Base-by-base conservation (phyloP, 176 grass and related monocot species). In the Secale cereale region DNA sequence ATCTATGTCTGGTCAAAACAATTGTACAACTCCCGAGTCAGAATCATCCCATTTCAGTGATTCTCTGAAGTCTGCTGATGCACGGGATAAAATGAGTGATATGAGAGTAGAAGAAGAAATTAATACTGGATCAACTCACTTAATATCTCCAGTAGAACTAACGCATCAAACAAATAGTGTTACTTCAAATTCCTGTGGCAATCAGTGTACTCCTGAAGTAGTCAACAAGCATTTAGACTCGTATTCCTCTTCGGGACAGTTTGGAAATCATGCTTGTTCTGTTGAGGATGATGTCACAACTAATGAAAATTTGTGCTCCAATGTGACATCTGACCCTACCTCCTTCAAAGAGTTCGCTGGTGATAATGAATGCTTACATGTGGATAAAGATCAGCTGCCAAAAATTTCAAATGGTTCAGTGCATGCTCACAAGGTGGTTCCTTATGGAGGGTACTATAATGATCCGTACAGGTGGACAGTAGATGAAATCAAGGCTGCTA, bases 391-490 rank as follows among this genome's bases (percentile, higher is more conserved):
- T 31, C 81, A 39, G 54, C 13, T 65, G 72, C 36, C 65, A 83
- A 77, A 28, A 83, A 70, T 59, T 59, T 81, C 59, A 68, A 79
- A 81, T 70, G 31, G 71, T 59, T 79, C 85, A 79, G 35, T 12
- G 80, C 79, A 52, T 76, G 64, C 61, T 19, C 68, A 62, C 60
- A 77, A 76, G 28, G 36, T 59, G 59, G 67, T 84, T 87, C 60
- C n/a, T 43, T 19, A 32, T 85, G 75, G 76, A 79, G 85, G 61
- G 4, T 83, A 62, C 41, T 40, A 48, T 62, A 87, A 92, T 85
- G 87, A 94, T 92, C 93, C 89, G 7, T 94, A 90, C 60, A 90
- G 83, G 68, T 98, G 96, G 96, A 86, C 87, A 66, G 83, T 88
- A 31, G 70, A 93, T 56, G 96, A 98, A 90, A 79, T 95, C 67